phyloP scores from a whole-genome alignment of 192 early-diverging fungal genomes.

The Coemansia sp. region DNA sequence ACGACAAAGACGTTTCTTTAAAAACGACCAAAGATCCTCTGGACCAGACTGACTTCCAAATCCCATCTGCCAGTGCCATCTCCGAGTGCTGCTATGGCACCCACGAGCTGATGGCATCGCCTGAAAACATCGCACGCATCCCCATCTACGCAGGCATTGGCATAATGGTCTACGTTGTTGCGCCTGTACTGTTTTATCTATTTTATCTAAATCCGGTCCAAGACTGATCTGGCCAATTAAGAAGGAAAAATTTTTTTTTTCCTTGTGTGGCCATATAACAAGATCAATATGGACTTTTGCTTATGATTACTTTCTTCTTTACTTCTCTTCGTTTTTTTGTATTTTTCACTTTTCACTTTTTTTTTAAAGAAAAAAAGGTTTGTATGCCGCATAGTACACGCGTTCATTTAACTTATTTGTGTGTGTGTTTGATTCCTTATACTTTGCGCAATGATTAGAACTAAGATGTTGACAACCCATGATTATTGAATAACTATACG shows the following conservation, averaged over 20 bases:
- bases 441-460: slow-evolving; percentile 1
- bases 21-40: neutral
- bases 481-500: slow-evolving; percentile 16
- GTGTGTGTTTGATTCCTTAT: neutral
- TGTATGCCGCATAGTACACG: slow-evolving; percentile 3
- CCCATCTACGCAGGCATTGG: slow-evolving; percentile 52
- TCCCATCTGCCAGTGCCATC: slow-evolving; percentile 18
- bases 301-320: too few species aligned
- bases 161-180: slow-evolving; percentile 20
- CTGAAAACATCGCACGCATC: slow-evolving; percentile 52
- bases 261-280: too few species aligned
- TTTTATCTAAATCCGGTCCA: slow-evolving; percentile 28
- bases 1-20: neutral
- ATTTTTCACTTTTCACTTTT: too few species aligned
- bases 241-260: slow-evolving; percentile 1
- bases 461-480: slow-evolving; percentile 8
- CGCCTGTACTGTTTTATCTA: slow-evolving; percentile 23
- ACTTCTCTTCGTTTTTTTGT: too few species aligned
- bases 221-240: neutral
- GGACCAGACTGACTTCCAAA: slow-evolving; percentile 10
- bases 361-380: neutral
- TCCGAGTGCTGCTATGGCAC: slow-evolving; percentile 38
- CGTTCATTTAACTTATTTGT: neutral
- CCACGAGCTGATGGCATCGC: slow-evolving; percentile 34
- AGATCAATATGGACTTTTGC: too few species aligned